Conservation (phyloP, 1,284 basidiomycete species). For the Psilocybe mexicana region DNA sequence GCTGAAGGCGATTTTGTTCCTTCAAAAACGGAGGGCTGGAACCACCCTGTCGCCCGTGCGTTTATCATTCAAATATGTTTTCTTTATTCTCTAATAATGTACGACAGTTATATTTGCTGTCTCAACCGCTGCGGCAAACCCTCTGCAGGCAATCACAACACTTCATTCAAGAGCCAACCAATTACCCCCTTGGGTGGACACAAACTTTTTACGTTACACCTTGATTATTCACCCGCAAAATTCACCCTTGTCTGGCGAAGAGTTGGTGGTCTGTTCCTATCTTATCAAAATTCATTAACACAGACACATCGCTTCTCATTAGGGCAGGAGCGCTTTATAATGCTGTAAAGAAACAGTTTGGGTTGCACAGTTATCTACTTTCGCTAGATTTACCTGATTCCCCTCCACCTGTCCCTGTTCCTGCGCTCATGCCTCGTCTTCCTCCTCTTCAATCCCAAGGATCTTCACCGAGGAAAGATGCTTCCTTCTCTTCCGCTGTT, state of each 20-base stretch:
- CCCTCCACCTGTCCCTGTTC: slow-evolving; percentile 64
- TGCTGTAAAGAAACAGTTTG: slow-evolving; percentile 81
- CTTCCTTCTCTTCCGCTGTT: slow-evolving; percentile 14
- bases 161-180: slow-evolving; percentile 65
- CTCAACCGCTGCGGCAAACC: slow-evolving; percentile 75
- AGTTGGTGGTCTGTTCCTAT: slow-evolving; percentile 49
- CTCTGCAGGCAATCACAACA: slow-evolving; percentile 70
- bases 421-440: slow-evolving; percentile 62
- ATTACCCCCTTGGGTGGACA: slow-evolving; percentile 77
- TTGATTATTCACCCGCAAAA: slow-evolving; percentile 72
- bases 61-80: background rate
- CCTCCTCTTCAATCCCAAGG: slow-evolving; percentile 49
- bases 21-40: slow-evolving; percentile 73
- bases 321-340: slow-evolving; percentile 78
- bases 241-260: slow-evolving; percentile 73
- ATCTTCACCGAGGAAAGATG: slow-evolving; percentile 22
- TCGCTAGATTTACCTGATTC: slow-evolving; percentile 59
- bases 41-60: slow-evolving; percentile 78
- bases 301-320: slow-evolving; percentile 4
- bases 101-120: slow-evolving; percentile 71
- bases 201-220: slow-evolving; percentile 65
- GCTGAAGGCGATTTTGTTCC: slow-evolving; percentile 74
- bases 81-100: background rate
- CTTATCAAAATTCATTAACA: slow-evolving; percentile 3
- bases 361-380: slow-evolving; percentile 71